Evolutionary conservation across 2,329 filamentous ascomycete species (phyloP), one percentile per base, ranked within the genome.

Genomic region (Colletotrichum orbiculare): DNA sequence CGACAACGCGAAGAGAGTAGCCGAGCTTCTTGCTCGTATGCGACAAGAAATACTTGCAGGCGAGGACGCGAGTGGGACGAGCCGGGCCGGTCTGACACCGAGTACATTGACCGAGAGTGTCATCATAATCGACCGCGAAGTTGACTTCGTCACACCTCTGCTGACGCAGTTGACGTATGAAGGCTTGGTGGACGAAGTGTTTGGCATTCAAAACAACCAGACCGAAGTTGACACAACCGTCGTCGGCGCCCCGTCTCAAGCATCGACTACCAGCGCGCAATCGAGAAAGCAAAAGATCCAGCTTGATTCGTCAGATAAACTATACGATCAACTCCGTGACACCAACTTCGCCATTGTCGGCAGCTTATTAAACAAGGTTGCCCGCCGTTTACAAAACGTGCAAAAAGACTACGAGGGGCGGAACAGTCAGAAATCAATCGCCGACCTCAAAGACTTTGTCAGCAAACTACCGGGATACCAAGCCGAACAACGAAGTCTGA

Each of bases 91-190:
- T 7, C 82, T 97, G 34, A 90, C 92, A 10, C 95, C 96, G 11
- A 98, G 96, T 76, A 91, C 91, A 10, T 90, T 89, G 7, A 92
- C 94, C 52, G 96, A 99, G 76, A 97, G 91, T 73, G 83, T 97
- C 65, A 94, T 99, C 72, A 91, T 99, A 66, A 94, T 99, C 60
- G 96, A 99, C 77, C 91, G 96, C 54, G 94, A 97, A 75, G 91
- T 97, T 60, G 96, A 99, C 76, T 94, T 96, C 72, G 93, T 95
- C 13, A 97, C 96, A 1, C 91, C 92, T 0, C 84, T 99, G 13
- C 89, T 99, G 58, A 98, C 95, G 0, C 96, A 99, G 75, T 82
- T 99, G 67, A 99, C 96, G 2, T 99, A 99, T 73, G 95, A 99
- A 79, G 96, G 96, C 4, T 83, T 99, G 34, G 91, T 99, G 58